Conservation (phyloP, 441 rosid species). For the Populus hybrid region DNA sequence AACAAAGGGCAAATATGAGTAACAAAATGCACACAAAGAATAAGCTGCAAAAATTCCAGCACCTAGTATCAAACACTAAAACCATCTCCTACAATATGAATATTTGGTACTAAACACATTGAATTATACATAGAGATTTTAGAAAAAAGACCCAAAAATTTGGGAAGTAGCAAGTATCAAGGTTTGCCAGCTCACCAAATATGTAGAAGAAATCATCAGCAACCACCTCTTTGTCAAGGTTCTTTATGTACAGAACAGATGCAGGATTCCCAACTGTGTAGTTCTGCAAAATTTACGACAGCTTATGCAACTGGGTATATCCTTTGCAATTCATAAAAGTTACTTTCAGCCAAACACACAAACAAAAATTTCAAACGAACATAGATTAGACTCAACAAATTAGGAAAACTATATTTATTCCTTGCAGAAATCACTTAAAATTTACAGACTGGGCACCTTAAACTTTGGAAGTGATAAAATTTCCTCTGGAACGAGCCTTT, state of each 20-base stretch:
- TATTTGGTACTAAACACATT: background rate
- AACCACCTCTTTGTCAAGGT: constrained; percentile 81
- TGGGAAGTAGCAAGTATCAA: background rate
- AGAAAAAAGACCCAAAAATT: background rate
- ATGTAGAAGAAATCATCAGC: constrained; percentile 78
- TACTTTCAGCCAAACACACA: background rate
- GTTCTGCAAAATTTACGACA: constrained; percentile 56
- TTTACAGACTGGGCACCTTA: constrained; percentile 50
- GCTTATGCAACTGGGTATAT: background rate
- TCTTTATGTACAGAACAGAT: constrained; percentile 81
- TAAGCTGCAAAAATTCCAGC: background rate
- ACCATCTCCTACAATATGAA: background rate
- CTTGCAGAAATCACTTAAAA: background rate
- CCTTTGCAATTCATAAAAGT: background rate
- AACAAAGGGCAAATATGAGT: background rate
- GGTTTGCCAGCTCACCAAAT: constrained; percentile 61
- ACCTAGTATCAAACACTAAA: background rate
- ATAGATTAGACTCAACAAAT: constrained; percentile 1
- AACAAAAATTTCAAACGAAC: background rate
- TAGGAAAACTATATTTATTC: background rate
- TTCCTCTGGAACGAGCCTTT: constrained; percentile 84
- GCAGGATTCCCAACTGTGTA: constrained; percentile 86
- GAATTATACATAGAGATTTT: background rate
- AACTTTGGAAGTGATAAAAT: constrained; percentile 91
- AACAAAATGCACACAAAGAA: background rate